Evolutionary conservation across 371 early-diverging fungal species (phyloP).

Genomic region (Syncephalis plumigaleata): DNA sequence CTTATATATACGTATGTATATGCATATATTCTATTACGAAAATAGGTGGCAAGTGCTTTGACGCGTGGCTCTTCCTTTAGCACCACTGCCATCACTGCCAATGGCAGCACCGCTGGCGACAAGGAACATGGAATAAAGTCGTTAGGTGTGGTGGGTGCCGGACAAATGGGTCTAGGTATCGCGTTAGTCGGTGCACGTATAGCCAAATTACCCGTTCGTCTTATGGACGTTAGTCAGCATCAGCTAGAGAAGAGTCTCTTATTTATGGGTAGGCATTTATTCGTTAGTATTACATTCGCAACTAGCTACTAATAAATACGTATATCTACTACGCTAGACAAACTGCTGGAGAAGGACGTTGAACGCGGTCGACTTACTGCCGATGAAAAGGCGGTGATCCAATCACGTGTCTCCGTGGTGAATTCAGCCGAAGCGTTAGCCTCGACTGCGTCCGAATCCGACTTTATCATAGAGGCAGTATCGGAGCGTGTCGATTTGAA

Average conservation of each 20-base stretch:
- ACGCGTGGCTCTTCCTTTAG: not conserved
- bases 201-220: constrained; percentile 56
- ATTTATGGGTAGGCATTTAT: constrained; percentile 45
- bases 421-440: constrained; percentile 30
- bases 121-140: constrained; percentile 16
- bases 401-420: constrained; percentile 44
- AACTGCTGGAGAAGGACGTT: constrained; percentile 76
- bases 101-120: not conserved
- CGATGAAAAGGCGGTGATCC: constrained; percentile 47
- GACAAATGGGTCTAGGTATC: constrained; percentile 89
- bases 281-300: not conserved
- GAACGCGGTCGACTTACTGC: constrained; percentile 69
- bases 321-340: constrained; percentile 35
- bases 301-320: not conserved
- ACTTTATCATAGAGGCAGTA: constrained; percentile 92
- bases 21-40: too few species aligned
- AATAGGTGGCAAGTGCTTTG: constrained; percentile 1
- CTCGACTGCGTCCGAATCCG: constrained; percentile 18
- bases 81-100: not conserved
- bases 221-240: constrained; percentile 66
- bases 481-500: constrained; percentile 83
- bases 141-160: constrained; percentile 63
- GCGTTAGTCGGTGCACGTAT: constrained; percentile 85
- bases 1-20: too few species aligned
- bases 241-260: constrained; percentile 67